Conservation (phyloP, 2,329 filamentous ascomycete species). For the Gremmenia infestans region DNA sequence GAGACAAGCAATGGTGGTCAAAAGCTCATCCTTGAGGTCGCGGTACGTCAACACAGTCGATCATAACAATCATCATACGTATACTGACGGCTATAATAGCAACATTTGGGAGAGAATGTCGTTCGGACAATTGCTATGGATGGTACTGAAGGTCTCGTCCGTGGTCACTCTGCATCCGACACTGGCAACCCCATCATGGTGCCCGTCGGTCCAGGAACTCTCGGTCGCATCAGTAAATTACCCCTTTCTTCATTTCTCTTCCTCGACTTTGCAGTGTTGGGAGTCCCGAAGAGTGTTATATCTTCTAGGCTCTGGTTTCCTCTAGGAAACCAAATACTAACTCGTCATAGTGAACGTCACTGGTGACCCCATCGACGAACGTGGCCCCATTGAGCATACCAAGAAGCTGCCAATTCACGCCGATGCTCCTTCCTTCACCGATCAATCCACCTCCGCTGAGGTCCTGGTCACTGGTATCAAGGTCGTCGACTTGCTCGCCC, state of each 20-base stretch:
- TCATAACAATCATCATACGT: constrained; percentile 12
- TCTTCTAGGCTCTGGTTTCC: no score
- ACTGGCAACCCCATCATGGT: constrained; percentile 95
- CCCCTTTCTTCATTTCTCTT: no score
- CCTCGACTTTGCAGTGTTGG: no score
- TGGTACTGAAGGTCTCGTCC: constrained; percentile 99
- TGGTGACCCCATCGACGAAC: constrained; percentile 99
- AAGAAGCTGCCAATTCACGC: constrained; percentile 89
- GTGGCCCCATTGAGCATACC: constrained; percentile 91
- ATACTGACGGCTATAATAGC: constrained; percentile 53
- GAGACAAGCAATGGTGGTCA: constrained; percentile 86
- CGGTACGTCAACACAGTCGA: constrained; percentile 56
- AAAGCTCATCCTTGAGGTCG: constrained; percentile 93
- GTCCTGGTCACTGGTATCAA: constrained; percentile 99
- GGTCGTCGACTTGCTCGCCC: constrained; percentile 97
- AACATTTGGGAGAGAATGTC: constrained; percentile 99
- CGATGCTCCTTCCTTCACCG: constrained; percentile 85
- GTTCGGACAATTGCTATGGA: constrained; percentile 99
- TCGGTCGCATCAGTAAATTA: constrained; percentile 75
- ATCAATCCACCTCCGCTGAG: constrained; percentile 95
- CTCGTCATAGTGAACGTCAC: constrained; percentile 75
- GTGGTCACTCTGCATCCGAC: constrained; percentile 79
- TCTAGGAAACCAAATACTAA: no score
- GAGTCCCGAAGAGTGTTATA: no score
- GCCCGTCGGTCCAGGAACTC: constrained; percentile 86